These are phyloP conservation scores for Porodaedalea pini DNA, from an alignment of 1,284 basidiomycete species.

Conservation along the genomic window DNA sequence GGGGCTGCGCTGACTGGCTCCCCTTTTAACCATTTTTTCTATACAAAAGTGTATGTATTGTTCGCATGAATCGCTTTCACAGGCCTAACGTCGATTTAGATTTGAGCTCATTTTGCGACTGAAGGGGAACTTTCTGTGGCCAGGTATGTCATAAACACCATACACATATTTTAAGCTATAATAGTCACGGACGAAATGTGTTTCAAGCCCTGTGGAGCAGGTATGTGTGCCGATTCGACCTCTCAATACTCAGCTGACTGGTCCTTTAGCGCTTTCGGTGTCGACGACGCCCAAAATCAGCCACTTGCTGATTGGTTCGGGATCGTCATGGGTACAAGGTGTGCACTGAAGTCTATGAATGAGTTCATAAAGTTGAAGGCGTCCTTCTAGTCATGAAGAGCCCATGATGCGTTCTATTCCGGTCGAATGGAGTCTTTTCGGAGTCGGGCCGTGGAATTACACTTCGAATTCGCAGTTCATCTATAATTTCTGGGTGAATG, in stretches of 20 bases:
- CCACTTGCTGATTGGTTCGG: constrained; percentile 63
- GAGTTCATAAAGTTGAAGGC: not conserved
- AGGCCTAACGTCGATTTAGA: constrained; percentile 29
- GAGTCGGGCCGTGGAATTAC: constrained; percentile 60
- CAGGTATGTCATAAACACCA: constrained; percentile 35
- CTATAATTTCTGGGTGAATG: constrained; percentile 56
- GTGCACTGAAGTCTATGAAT: constrained; percentile 9
- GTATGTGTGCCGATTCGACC: not conserved
- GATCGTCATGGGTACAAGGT: constrained; percentile 67
- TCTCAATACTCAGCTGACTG: no score
- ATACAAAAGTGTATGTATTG: constrained; percentile 40
- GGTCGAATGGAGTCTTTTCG: constrained; percentile 55
- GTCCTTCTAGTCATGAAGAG: constrained; percentile 50
- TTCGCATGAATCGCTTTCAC: not conserved
- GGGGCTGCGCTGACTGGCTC: constrained; percentile 45
- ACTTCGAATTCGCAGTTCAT: constrained; percentile 48
- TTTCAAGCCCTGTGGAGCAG: not conserved
- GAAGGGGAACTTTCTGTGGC: constrained; percentile 72
- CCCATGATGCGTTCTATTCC: constrained; percentile 63
- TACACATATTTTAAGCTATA: not conserved
- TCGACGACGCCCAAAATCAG: constrained; percentile 66
- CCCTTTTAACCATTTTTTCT: constrained; percentile 65
- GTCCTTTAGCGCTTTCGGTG: constrained; percentile 51
- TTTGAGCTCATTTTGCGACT: constrained; percentile 66
- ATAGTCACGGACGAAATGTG: no score